Percentiles rank a stretch among this genome's conserved stretches.
These are phyloP conservation scores for Fusarium ambrosium DNA, from an alignment of 2,329 filamentous ascomycete species.

Conservation along the genomic window DNA sequence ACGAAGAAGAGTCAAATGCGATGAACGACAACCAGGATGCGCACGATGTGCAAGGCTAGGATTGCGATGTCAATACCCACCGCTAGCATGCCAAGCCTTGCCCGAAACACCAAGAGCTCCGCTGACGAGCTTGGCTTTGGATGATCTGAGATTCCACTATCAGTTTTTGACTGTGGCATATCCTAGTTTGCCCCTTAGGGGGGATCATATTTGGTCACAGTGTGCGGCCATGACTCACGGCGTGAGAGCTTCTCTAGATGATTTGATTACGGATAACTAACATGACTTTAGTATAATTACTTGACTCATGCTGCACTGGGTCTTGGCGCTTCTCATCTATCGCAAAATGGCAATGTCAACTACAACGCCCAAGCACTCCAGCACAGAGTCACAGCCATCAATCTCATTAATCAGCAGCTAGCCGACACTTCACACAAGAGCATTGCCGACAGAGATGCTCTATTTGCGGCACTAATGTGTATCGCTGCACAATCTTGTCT, in stretches of 20 bases:
- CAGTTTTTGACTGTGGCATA: constrained; percentile 62
- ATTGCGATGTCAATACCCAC: constrained; percentile 52
- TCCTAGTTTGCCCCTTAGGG: constrained; percentile 52
- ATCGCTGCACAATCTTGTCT: constrained; percentile 54
- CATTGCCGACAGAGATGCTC: constrained; percentile 52
- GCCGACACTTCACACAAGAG: constrained; percentile 40
- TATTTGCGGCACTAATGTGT: constrained; percentile 53
- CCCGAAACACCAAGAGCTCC: constrained; percentile 23
- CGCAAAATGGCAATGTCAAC: constrained; percentile 46
- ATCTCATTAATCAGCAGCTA: constrained; percentile 52
- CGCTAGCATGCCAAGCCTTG: constrained; percentile 15
- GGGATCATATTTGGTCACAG: constrained; percentile 49
- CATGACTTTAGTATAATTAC: constrained; percentile 50
- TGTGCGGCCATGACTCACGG: constrained; percentile 53
- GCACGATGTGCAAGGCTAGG: constrained; percentile 52
- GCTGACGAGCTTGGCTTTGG: constrained; percentile 49
- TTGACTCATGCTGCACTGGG: constrained; percentile 55
- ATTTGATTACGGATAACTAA: background rate
- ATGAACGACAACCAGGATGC: constrained; percentile 48
- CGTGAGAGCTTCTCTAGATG: constrained; percentile 39
- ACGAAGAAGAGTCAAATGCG: constrained; percentile 50
- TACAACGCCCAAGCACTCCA: constrained; percentile 49
- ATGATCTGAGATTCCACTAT: constrained; percentile 65
- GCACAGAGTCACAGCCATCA: constrained; percentile 49
- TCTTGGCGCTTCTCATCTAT: constrained; percentile 55